Evolutionary conservation across 768 basidiomycete species (phyloP), one percentile per base, ranked within the genome.

Genomic region (Leccinum aurantiacum): DNA sequence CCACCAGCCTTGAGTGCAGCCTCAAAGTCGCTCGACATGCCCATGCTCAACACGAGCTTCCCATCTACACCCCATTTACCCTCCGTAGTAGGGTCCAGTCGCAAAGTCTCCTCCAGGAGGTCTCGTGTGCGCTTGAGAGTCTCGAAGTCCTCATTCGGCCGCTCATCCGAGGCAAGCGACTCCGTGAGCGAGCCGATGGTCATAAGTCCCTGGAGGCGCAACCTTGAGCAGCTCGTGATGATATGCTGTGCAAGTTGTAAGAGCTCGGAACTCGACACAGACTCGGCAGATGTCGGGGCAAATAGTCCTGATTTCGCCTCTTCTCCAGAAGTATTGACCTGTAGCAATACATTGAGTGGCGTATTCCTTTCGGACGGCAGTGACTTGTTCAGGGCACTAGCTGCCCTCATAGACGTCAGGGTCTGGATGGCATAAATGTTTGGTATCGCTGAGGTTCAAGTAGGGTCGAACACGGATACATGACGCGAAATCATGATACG

Each of bases 281-380:
- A 60, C 8, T 74, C 67, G 14, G 66, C 64, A 14, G 76, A 68
- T 8, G 75, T 59, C 13, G 93, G 79, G 3, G 90, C 86, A 17
- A 83, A 66, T 2, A 98, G 76, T 1, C 97, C 97, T 0, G 95
- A 94, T 75, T 99, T 99, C 15, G 82, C 80, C 56, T 85, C 87
- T 71, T 98, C 97, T n/a, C 86, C 86, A 0, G 95, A 98, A 7
- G 96, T 98, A 75, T 99, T 99, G 70, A 98, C 82, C 73, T 98
- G 97, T 37, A 99, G 75, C 60, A 95, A 84, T 57, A 98, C 82
- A 70, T 91, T 85, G 8, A 99, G 83, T 7, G 86, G 88, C 0
- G 73, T 58, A 3, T 75, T 63, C 19, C 90, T 83, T n/a, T 83
- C 78, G 0, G 71, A 46, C 4, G 85, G 79, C 19, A 95, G 79